A percentile compares a stretch with the other conserved stretches of the same genome.
Evolutionary conservation across 805 yeast species (phyloP).

Genomic region (Candida saitoana): DNA sequence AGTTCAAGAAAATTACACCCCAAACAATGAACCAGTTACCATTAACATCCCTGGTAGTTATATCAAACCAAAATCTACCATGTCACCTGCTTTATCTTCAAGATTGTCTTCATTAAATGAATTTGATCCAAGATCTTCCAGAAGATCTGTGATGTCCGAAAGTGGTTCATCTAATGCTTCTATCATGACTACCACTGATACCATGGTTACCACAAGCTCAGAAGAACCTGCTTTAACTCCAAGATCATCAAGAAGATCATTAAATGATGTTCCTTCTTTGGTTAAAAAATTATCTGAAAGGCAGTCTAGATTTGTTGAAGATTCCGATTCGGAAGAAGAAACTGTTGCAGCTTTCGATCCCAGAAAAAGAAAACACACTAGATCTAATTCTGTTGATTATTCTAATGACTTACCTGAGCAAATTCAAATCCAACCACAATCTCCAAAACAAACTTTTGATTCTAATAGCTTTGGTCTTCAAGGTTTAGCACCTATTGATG

Average conservation of each 20-base stretch:
- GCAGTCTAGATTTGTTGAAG: conserved; percentile 7
- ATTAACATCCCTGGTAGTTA: conserved; percentile 17
- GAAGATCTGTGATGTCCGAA: conserved; percentile 6
- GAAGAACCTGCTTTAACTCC: conserved; percentile 23
- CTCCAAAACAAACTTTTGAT: conserved; percentile 17
- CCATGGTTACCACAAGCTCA: conserved; percentile 11
- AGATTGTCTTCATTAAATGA: conserved; percentile 5
- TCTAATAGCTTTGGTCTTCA: conserved; percentile 21
- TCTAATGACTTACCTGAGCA: background rate
- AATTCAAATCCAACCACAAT: background rate
- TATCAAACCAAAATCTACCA: conserved; percentile 7
- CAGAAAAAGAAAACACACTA: conserved; percentile 16
- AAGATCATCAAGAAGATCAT: conserved; percentile 21
- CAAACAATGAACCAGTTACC: conserved; percentile 19
- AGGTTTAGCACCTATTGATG: conserved; percentile 39
- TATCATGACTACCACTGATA: conserved; percentile 7
- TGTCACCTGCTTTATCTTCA: conserved; percentile 4
- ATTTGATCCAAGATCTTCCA: conserved; percentile 21
- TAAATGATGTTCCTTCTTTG: conserved; percentile 8
- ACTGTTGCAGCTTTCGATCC: conserved; percentile 17
- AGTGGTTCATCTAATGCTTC: conserved; percentile 8
- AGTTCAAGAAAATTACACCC: conserved; percentile 13
- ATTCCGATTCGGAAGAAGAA: conserved; percentile 4
- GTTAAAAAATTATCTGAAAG: conserved; percentile 9
- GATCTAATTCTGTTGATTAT: conserved; percentile 13